phyloP scores from a whole-genome alignment of 2,329 filamentous ascomycete genomes.

The Aspergillus neoniger region DNA sequence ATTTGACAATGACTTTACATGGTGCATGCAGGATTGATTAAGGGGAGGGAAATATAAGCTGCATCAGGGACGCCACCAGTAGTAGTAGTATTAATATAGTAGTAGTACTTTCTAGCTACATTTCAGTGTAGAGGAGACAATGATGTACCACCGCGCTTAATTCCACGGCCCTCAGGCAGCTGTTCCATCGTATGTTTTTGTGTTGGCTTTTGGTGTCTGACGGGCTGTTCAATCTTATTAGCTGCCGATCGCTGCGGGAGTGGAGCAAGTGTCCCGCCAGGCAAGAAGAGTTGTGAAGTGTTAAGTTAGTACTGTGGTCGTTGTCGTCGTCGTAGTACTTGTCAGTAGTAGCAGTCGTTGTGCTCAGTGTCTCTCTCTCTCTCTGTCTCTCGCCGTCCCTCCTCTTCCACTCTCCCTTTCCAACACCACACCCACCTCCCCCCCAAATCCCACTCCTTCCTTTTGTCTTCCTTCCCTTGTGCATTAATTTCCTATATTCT shows the following conservation, averaged over 20 bases:
- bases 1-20: neutral
- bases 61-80: too few relatives aligned
- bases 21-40: neutral
- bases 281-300: conserved; percentile 3
- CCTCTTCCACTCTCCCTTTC: conserved; percentile 21
- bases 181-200: neutral
- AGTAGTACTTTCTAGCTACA: too few relatives aligned
- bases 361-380: conserved; percentile 5
- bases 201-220: conserved; percentile 6
- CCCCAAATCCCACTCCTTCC: conserved; percentile 1
- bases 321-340: neutral
- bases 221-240: conserved; percentile 30
- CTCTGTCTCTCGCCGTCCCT: conserved; percentile 19
- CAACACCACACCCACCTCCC: neutral
- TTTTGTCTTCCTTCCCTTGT: conserved; percentile 7
- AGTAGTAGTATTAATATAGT: too few relatives aligned
- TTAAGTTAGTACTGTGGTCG: neutral
- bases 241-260: conserved; percentile 37
- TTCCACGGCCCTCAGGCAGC: neutral
- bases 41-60: neutral
- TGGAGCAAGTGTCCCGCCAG: conserved; percentile 37
- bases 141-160: too few relatives aligned
- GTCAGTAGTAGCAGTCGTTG: neutral
- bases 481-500: neutral
- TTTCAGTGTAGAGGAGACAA: too few relatives aligned